phyloP scores from a whole-genome alignment of 139 green algal species.

The Coelastrella sp. region DNA sequence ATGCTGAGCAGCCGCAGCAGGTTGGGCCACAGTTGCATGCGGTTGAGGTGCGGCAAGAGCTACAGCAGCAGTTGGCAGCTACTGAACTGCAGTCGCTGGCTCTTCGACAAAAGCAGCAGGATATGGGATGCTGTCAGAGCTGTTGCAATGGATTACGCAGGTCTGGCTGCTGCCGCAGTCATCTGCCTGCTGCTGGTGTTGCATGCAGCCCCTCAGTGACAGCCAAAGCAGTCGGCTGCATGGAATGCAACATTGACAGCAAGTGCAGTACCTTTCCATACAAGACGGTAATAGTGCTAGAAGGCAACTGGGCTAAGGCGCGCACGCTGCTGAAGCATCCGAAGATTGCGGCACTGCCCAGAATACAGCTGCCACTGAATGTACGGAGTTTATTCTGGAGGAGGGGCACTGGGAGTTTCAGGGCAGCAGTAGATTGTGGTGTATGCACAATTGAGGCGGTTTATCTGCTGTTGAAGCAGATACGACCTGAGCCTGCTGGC shows the following conservation, averaged over 20 bases:
- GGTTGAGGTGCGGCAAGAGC: not conserved
- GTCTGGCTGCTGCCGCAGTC: no score
- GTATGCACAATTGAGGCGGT: constrained; percentile 46
- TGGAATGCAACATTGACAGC: not conserved
- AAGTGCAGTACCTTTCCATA: constrained; percentile 5
- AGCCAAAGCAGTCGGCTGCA: no score
- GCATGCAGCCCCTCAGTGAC: no score
- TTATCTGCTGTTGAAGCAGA: constrained; percentile 25
- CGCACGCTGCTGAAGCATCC: constrained; percentile 14
- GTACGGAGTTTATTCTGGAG: constrained; percentile 38
- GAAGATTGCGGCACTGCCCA: constrained; percentile 6
- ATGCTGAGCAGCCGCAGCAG: no score
- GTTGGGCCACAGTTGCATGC: no score
- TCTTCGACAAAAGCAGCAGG: no score
- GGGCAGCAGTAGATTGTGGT: constrained; percentile 26
- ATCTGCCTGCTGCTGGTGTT: not conserved
- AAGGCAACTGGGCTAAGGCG: constrained; percentile 43
- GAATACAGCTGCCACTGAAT: constrained; percentile 28
- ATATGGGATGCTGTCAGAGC: no score
- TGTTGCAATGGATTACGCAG: no score
- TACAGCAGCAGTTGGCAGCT: not conserved
- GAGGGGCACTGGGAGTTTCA: constrained; percentile 35
- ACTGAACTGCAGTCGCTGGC: not conserved
- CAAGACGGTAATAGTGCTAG: constrained; percentile 16
- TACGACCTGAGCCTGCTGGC: not conserved